These are phyloP conservation scores for Helenozyma rhizophorensis DNA, from an alignment of 805 yeast species.

Conservation along the genomic window DNA sequence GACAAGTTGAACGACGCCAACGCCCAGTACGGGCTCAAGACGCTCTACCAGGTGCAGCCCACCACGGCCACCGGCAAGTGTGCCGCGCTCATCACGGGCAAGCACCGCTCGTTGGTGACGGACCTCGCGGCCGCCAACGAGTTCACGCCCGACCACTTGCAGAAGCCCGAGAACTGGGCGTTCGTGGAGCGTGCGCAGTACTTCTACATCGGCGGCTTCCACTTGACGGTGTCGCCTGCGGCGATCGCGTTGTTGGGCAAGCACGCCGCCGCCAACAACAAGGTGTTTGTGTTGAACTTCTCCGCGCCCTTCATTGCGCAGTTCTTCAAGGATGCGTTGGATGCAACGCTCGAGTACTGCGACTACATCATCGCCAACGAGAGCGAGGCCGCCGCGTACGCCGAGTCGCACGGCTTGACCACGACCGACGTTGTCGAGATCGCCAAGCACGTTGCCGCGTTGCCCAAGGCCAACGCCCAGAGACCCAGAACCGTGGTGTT, in stretches of 20 bases:
- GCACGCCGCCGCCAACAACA: slow-evolving; percentile 82
- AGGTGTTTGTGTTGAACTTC: slow-evolving; percentile 77
- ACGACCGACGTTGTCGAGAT: slow-evolving; percentile 64
- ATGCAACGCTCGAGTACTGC: slow-evolving; percentile 74
- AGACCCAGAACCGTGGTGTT: slow-evolving; percentile 83
- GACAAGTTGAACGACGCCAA: slow-evolving; percentile 81
- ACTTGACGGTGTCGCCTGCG: slow-evolving; percentile 93
- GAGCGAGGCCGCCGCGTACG: slow-evolving; percentile 93
- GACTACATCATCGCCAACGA: slow-evolving; percentile 94
- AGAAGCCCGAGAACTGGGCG: slow-evolving; percentile 86
- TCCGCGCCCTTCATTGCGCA: slow-evolving; percentile 96
- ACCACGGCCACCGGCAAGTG: slow-evolving; percentile 91
- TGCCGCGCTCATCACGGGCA: slow-evolving; percentile 89
- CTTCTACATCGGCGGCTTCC: slow-evolving; percentile 98
- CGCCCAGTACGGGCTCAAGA: slow-evolving; percentile 78
- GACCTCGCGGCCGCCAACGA: slow-evolving; percentile 98
- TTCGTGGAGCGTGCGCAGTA: slow-evolving; percentile 73
- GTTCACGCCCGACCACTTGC: slow-evolving; percentile 84
- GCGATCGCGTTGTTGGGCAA: slow-evolving; percentile 87
- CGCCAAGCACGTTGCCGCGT: slow-evolving; percentile 76
- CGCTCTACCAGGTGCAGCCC: slow-evolving; percentile 78
- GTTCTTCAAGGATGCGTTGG: slow-evolving; percentile 90
- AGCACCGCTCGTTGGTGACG: slow-evolving; percentile 88
- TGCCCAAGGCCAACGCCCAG: slow-evolving; percentile 66
- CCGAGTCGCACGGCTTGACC: slow-evolving; percentile 70